Percentiles rank a stretch among this genome's conserved stretches.
Evolutionary conservation across 1,284 basidiomycete genomes (phyloP).

Genomic region (Caloboletus firmus): DNA sequence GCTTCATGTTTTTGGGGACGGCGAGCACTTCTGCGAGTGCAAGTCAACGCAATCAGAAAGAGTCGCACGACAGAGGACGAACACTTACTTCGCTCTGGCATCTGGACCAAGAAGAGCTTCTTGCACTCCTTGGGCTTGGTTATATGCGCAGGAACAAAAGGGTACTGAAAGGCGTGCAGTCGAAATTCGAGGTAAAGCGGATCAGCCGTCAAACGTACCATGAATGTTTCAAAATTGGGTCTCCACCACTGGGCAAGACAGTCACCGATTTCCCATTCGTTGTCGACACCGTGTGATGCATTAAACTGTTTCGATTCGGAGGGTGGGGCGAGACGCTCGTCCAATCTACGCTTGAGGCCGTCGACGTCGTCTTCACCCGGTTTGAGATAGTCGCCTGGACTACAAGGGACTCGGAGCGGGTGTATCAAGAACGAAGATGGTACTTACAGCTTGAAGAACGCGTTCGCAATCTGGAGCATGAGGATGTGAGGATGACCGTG

Average conservation of each 20-base stretch:
- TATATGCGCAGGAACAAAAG: constrained; percentile 94
- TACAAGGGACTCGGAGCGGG: constrained; percentile 33
- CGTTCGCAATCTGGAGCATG: constrained; percentile 97
- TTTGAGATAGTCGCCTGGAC: constrained; percentile 97
- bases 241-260: constrained; percentile 97
- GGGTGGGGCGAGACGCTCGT: constrained; percentile 85
- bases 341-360: constrained; percentile 84
- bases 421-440: not conserved
- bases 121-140: constrained; percentile 98
- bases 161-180: constrained; percentile 64
- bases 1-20: constrained; percentile 98
- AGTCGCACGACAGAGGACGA: not conserved
- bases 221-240: constrained; percentile 97
- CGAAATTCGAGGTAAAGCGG: not conserved
- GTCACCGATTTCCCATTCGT: constrained; percentile 94
- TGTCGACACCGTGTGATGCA: constrained; percentile 69
- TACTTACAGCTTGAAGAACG: constrained; percentile 94
- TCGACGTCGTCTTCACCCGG: constrained; percentile 92
- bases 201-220: constrained; percentile 60
- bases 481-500: constrained; percentile 94
- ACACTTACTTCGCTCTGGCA: constrained; percentile 87
- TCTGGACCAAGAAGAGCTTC: constrained; percentile 92
- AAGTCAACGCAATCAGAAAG: constrained; percentile 3
- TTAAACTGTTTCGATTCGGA: constrained; percentile 64
- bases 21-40: constrained; percentile 79